These are phyloP conservation scores for Harringtonia aguacate DNA, from an alignment of 2,329 filamentous ascomycete genomes.

Conservation along the genomic window DNA sequence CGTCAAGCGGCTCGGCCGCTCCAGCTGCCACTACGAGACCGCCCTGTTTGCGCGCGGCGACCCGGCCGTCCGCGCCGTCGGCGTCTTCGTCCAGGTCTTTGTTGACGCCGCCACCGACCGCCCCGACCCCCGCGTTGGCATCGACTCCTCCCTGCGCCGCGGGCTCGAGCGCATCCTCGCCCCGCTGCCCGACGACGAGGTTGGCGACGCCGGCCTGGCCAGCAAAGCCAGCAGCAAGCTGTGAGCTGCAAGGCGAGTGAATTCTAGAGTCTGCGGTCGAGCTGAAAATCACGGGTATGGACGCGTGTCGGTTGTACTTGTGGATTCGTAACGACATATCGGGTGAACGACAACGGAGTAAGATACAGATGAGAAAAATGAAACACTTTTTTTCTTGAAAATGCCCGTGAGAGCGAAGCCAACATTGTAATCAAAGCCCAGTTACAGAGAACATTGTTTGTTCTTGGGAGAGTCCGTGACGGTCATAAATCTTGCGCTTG, in stretches of 20 bases:
- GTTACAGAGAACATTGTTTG: not conserved
- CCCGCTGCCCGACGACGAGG: slow-evolving; percentile 4
- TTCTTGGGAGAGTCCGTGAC: slow-evolving; percentile 2
- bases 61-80: slow-evolving; percentile 69
- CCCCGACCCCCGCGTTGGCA: slow-evolving; percentile 50
- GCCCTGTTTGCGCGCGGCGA: slow-evolving; percentile 70
- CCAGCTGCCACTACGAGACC: slow-evolving; percentile 83
- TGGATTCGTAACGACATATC: no score
- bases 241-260: no score
- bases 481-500: slow-evolving; percentile 7
- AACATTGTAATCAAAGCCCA: slow-evolving; percentile 1
- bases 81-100: slow-evolving; percentile 80
- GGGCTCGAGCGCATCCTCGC: slow-evolving; percentile 48
- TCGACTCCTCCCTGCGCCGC: slow-evolving; percentile 46
- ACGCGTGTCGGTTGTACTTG: no score
- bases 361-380: no score
- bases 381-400: not conserved
- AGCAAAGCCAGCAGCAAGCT: not conserved
- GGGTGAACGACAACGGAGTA: no score
- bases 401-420: slow-evolving; percentile 4
- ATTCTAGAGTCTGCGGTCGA: no score
- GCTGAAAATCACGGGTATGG: no score
- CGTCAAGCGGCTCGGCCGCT: slow-evolving; percentile 74
- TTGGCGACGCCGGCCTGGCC: not conserved
- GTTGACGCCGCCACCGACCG: slow-evolving; percentile 63